Evolutionary conservation across 768 basidiomycete genomes (phyloP).

Genomic region (Termitomyces sp.): DNA sequence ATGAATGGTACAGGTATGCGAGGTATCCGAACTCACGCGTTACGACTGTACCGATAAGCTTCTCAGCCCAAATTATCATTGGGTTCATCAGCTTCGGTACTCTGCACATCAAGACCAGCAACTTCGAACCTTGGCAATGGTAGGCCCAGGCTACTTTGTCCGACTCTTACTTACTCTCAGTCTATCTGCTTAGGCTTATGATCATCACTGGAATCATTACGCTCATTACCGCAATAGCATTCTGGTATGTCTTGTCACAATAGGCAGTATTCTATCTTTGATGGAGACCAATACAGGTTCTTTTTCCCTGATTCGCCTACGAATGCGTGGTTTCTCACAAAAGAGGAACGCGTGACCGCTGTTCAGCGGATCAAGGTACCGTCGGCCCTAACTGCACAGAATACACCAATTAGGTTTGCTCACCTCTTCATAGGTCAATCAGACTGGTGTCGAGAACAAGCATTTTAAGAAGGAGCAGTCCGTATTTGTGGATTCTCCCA

Average conservation of each 20-base stretch:
- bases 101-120: slow-evolving; percentile 53
- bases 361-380: slow-evolving; percentile 65
- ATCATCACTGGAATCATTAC: slow-evolving; percentile 64
- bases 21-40: not conserved
- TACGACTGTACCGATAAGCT: not conserved
- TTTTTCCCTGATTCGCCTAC: slow-evolving; percentile 76
- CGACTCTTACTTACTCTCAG: not conserved
- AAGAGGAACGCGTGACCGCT: slow-evolving; percentile 58
- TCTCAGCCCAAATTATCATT: slow-evolving; percentile 63
- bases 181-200: slow-evolving; percentile 48
- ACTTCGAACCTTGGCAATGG: slow-evolving; percentile 77
- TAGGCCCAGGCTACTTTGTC: slow-evolving; percentile 18
- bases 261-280: not conserved
- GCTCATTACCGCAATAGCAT: slow-evolving; percentile 44
- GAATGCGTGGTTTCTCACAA: slow-evolving; percentile 70
- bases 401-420: not conserved
- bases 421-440: slow-evolving; percentile 10
- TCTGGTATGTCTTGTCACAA: slow-evolving; percentile 40
- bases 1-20: no score
- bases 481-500: slow-evolving; percentile 20
- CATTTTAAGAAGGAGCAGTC: slow-evolving; percentile 78
- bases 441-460: slow-evolving; percentile 83
- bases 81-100: slow-evolving; percentile 68
- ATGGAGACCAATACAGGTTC: slow-evolving; percentile 36
- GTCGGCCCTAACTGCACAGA: slow-evolving; percentile 13